phyloP scores from a whole-genome alignment of 1,284 basidiomycete species.

The Sparassis latifolia region DNA sequence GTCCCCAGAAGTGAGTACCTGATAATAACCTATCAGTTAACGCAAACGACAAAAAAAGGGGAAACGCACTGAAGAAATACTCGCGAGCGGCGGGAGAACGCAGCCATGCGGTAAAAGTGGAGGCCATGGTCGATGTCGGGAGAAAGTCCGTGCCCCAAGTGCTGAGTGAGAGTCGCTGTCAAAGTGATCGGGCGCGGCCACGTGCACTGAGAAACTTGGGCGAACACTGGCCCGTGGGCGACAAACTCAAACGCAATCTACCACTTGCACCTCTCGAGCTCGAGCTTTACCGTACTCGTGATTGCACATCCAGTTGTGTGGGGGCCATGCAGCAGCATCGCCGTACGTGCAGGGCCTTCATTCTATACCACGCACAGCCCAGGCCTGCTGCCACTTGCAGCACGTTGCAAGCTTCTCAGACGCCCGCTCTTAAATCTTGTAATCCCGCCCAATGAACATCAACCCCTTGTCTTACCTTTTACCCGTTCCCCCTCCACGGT shows the following conservation, averaged over 20 bases:
- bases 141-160: slow-evolving; percentile 3
- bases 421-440: slow-evolving; percentile 5
- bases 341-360: too few relatives aligned
- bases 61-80: slow-evolving; percentile 86
- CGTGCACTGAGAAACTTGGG: too few relatives aligned
- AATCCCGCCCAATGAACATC: background rate
- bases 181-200: too few relatives aligned
- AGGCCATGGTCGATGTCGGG: slow-evolving; percentile 49
- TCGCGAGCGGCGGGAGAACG: slow-evolving; percentile 84
- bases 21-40: slow-evolving; percentile 2
- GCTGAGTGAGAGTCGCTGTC: too few relatives aligned
- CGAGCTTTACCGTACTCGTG: too few relatives aligned
- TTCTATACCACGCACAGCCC: too few relatives aligned
- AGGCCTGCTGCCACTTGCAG: background rate
- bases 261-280: too few relatives aligned
- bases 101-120: slow-evolving; percentile 79
- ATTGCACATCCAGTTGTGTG: too few relatives aligned
- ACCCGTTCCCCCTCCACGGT: background rate
- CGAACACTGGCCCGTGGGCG: too few relatives aligned
- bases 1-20: slow-evolving; percentile 97
- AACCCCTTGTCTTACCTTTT: background rate
- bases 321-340: too few relatives aligned
- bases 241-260: too few relatives aligned
- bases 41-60: background rate
- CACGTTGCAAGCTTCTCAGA: slow-evolving; percentile 11